Percentiles rank a stretch among this genome's conserved stretches.
Conservation (phyloP, 352 stramenopile genomes). For the Sclerospora graminicola region DNA sequence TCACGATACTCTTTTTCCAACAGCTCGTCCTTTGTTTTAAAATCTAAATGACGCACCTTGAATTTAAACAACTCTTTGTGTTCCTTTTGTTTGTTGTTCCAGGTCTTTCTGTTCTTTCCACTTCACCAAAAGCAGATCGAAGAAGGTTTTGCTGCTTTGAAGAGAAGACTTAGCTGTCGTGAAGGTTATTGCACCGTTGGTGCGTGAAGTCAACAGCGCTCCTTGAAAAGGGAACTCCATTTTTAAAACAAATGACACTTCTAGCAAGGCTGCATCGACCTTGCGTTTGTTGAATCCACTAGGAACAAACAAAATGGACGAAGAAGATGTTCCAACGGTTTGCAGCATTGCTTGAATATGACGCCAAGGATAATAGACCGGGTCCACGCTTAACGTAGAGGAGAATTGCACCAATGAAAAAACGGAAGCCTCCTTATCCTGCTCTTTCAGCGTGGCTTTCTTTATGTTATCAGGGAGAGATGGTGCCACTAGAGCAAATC, state of each 20-base stretch:
- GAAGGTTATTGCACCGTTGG: conserved; percentile 11
- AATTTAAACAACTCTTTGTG: conserved; percentile 81
- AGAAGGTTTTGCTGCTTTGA: conserved; percentile 56
- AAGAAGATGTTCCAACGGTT: too few species aligned
- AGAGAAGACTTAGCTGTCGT: conserved; percentile 31
- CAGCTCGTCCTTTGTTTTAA: conserved; percentile 75
- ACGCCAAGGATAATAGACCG: conserved; percentile 55
- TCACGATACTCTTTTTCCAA: conserved; percentile 83
- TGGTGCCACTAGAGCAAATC: too few species aligned
- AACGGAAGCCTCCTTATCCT: conserved; percentile 36
- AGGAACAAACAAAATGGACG: conserved; percentile 35
- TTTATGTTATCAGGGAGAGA: conserved; percentile 48
- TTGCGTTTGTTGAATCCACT: conserved; percentile 37
- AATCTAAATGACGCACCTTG: conserved; percentile 72
- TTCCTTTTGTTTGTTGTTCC: conserved; percentile 56
- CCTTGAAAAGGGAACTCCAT: conserved; percentile 60
- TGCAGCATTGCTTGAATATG: too few species aligned
- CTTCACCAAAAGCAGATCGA: conserved; percentile 74
- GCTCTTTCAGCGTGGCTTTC: conserved; percentile 27
- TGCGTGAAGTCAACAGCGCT: conserved; percentile 17
- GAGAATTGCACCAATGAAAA: conserved; percentile 70
- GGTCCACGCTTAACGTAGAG: conserved; percentile 18
- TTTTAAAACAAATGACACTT: conserved; percentile 56
- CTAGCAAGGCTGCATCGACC: too few species aligned
- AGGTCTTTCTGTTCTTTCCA: conserved; percentile 80